phyloP scores from a whole-genome alignment of 2,329 filamentous ascomycete genomes.

The Aotearoamyces nothofagi region DNA sequence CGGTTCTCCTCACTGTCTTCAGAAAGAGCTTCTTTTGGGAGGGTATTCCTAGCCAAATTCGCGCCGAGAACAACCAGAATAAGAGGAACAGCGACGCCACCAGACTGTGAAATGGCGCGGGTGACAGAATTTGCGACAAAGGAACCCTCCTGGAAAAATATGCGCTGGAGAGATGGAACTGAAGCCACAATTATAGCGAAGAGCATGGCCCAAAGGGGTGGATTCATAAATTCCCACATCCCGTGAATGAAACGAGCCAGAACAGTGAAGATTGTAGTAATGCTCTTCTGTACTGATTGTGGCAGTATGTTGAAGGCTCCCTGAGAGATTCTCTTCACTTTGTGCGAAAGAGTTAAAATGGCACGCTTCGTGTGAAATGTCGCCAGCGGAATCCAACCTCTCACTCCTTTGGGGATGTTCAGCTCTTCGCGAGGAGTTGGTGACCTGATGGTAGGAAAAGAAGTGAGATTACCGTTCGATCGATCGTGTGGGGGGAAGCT shows the following conservation, averaged over 20 bases:
- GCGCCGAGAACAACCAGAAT: conserved; percentile 92
- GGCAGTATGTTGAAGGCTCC: conserved; percentile 31
- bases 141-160: conserved; percentile 81
- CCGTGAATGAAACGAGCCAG: conserved; percentile 42
- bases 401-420: conserved; percentile 23
- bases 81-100: conserved; percentile 81
- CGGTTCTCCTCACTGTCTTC: conserved; percentile 54
- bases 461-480: conserved; percentile 37
- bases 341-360: conserved; percentile 5
- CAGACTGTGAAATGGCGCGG: conserved; percentile 69
- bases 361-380: conserved; percentile 18
- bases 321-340: conserved; percentile 10
- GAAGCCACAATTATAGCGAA: conserved; percentile 82
- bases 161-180: conserved; percentile 61
- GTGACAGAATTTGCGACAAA: conserved; percentile 91
- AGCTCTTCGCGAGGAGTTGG: conserved; percentile 13
- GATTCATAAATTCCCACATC: conserved; percentile 93
- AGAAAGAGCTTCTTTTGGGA: conserved; percentile 44
- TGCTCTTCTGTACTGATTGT: conserved; percentile 28
- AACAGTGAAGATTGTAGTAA: conserved; percentile 27
- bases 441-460: conserved; percentile 40
- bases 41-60: conserved; percentile 84
- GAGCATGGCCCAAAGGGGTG: conserved; percentile 94
- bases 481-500: conserved; percentile 8
- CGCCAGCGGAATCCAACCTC: conserved; percentile 25